phyloP scores from a whole-genome alignment of 805 yeast genomes.

The Yamadazyma olivae region DNA sequence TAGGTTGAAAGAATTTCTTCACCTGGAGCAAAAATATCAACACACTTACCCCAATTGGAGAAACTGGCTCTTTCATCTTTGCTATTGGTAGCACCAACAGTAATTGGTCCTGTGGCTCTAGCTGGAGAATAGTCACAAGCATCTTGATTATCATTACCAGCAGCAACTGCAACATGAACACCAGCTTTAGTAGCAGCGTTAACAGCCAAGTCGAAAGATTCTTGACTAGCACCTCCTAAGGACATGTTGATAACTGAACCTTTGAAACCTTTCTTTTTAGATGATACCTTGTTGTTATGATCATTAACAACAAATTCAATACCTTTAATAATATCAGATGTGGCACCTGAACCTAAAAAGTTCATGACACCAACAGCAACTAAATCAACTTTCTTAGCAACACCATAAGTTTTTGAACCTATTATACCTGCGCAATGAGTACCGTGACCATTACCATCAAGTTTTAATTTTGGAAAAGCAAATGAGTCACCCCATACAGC shows the following conservation, averaged over 20 bases:
- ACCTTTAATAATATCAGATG: constrained; percentile 42
- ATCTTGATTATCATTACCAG: constrained; percentile 60
- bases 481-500: constrained; percentile 50
- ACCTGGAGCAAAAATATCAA: constrained; percentile 55
- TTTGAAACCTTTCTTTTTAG: constrained; percentile 44
- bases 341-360: constrained; percentile 36
- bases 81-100: constrained; percentile 49
- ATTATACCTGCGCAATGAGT: constrained; percentile 91
- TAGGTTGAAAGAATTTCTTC: constrained; percentile 54
- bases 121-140: constrained; percentile 63
- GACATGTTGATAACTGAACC: constrained; percentile 65
- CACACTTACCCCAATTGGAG: constrained; percentile 53
- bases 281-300: constrained; percentile 26
- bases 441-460: constrained; percentile 82
- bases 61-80: constrained; percentile 48
- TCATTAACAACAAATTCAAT: constrained; percentile 37
- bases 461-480: constrained; percentile 31
- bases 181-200: constrained; percentile 58
- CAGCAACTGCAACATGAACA: constrained; percentile 59
- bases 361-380: constrained; percentile 43
- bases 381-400: constrained; percentile 56
- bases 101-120: constrained; percentile 51
- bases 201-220: constrained; percentile 55
- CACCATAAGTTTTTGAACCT: constrained; percentile 79
- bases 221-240: constrained; percentile 56